phyloP scores from a whole-genome alignment of 108 stramenopile genomes.

The Skeletonema tropicum region DNA sequence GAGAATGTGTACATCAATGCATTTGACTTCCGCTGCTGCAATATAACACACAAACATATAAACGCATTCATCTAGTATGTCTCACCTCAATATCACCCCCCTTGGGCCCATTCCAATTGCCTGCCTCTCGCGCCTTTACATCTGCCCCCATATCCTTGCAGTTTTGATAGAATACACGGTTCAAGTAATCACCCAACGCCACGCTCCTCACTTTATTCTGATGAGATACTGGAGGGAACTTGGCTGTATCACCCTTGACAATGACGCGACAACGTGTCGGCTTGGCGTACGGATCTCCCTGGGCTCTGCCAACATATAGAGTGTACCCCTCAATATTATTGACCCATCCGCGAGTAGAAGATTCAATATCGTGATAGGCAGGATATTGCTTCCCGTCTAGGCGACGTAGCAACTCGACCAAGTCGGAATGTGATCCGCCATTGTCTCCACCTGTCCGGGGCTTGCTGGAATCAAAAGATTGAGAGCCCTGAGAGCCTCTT shows the following conservation, averaged over 20 bases:
- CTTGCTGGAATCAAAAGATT: slow-evolving; percentile 26
- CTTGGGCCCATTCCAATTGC: slow-evolving; percentile 40
- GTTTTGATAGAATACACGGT: slow-evolving; percentile 62
- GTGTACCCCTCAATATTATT: slow-evolving; percentile 52
- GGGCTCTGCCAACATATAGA: slow-evolving; percentile 83
- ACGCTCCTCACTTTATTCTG: slow-evolving; percentile 70
- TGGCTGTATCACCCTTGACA: slow-evolving; percentile 61
- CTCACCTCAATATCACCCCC: slow-evolving; percentile 88
- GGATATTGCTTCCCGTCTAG: slow-evolving; percentile 87
- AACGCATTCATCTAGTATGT: neutral
- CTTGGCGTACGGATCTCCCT: slow-evolving; percentile 94
- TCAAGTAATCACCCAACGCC: slow-evolving; percentile 86
- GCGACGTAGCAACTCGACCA: slow-evolving; percentile 62
- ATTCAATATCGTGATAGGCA: slow-evolving; percentile 90
- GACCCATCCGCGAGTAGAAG: slow-evolving; percentile 67
- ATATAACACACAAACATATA: neutral
- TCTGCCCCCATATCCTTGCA: slow-evolving; percentile 86
- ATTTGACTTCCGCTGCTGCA: neutral
- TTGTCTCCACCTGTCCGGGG: slow-evolving; percentile 31
- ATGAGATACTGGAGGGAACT: slow-evolving; percentile 73
- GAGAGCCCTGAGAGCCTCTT: slow-evolving; percentile 10
- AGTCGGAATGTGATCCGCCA: slow-evolving; percentile 71
- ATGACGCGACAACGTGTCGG: slow-evolving; percentile 89
- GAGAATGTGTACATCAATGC: neutral
- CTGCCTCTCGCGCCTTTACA: slow-evolving; percentile 40